A percentile compares a stretch with the other conserved stretches of the same genome.
phyloP scores from a whole-genome alignment of 805 yeast genomes.

The Schwanniomyces polymorphus region DNA sequence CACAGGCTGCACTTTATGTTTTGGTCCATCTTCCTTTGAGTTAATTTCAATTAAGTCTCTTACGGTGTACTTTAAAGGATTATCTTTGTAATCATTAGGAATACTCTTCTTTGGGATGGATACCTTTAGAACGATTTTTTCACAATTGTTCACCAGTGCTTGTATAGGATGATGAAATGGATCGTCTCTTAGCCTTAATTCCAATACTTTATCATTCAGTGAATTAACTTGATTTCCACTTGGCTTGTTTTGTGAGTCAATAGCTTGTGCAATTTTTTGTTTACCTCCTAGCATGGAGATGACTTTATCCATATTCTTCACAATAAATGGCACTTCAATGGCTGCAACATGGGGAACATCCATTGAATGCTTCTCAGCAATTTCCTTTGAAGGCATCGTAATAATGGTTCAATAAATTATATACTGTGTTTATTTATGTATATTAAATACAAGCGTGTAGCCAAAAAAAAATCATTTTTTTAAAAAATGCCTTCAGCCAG shows the following conservation, averaged over 20 bases:
- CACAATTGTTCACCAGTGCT: conserved; percentile 51
- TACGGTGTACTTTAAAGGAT: conserved; percentile 38
- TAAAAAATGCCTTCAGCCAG: conserved; percentile 21
- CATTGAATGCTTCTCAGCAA: conserved; percentile 58
- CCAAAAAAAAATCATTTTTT: not conserved
- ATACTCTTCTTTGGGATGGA: conserved; percentile 58
- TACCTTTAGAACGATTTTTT: conserved; percentile 59
- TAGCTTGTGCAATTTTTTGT: conserved; percentile 38
- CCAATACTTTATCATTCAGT: conserved; percentile 36
- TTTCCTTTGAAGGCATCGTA: conserved; percentile 4
- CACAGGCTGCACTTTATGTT: conserved; percentile 54
- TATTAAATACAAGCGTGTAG: not conserved
- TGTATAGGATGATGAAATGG: conserved; percentile 63
- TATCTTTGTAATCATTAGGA: conserved; percentile 30
- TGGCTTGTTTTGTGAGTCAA: conserved; percentile 32
- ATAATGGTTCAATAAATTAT: not conserved
- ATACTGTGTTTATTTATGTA: not conserved
- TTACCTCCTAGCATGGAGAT: conserved; percentile 69
- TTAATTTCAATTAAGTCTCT: conserved; percentile 39
- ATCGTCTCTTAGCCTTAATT: conserved; percentile 39
- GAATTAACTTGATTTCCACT: conserved; percentile 13
- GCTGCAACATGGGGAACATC: conserved; percentile 75
- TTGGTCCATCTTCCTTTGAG: conserved; percentile 20
- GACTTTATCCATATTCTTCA: conserved; percentile 62
- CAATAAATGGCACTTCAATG: conserved; percentile 76